Percentiles rank a stretch among this genome's conserved stretches.
phyloP scores from a whole-genome alignment of 768 basidiomycete genomes.

The Galerina marginata region DNA sequence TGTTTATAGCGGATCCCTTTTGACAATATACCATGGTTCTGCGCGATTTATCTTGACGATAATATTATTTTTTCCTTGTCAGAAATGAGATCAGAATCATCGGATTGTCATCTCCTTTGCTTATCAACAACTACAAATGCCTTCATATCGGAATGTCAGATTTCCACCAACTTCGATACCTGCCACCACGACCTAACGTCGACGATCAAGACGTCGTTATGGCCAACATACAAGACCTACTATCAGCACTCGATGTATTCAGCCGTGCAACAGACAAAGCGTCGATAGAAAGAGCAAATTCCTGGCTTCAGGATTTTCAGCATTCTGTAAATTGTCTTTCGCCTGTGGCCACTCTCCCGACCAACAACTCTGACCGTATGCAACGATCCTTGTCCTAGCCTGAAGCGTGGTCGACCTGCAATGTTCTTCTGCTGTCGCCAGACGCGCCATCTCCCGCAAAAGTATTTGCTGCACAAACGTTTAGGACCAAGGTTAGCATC shows the following conservation, averaged over 20 bases:
- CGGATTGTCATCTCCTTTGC: conserved; percentile 13
- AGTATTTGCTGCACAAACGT: conserved; percentile 95
- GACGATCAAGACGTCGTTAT: conserved; percentile 42
- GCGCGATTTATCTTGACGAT: conserved; percentile 8
- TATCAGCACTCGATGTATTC: conserved; percentile 83
- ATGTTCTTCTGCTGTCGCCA: conserved; percentile 82
- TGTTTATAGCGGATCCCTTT: conserved; percentile 36
- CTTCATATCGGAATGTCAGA: conserved; percentile 15
- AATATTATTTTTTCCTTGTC: no score
- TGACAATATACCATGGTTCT: conserved; percentile 53
- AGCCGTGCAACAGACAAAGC: conserved; percentile 80
- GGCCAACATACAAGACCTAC: conserved; percentile 72
- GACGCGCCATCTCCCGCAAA: conserved; percentile 82
- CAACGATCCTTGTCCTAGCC: conserved; percentile 75
- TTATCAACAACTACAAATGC: conserved; percentile 46
- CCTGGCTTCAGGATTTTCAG: conserved; percentile 98
- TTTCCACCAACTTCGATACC: conserved; percentile 20
- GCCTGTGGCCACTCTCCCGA: conserved; percentile 66
- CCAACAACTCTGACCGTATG: conserved; percentile 70
- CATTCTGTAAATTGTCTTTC: conserved; percentile 94
- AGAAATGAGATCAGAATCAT: conserved; percentile 4
- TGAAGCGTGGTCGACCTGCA: conserved; percentile 97
- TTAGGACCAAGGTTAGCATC: conserved; percentile 84
- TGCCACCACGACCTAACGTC: conserved; percentile 8
- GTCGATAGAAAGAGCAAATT: conserved; percentile 86